These are phyloP conservation scores for Smallanthus sonchifolius DNA, from an alignment of 129 eudicot species.

Conservation along the genomic window DNA sequence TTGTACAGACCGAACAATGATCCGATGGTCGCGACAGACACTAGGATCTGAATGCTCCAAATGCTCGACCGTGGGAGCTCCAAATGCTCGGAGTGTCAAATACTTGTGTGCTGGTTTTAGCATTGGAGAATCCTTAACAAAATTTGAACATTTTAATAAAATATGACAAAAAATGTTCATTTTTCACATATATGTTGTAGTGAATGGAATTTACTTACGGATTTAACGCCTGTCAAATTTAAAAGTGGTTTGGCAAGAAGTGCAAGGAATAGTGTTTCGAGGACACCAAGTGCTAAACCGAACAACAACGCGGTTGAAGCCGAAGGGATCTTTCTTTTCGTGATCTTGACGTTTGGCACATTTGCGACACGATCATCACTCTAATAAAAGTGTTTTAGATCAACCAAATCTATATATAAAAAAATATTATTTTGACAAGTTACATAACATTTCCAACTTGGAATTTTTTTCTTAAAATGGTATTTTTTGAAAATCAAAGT, in stretches of 20 bases:
- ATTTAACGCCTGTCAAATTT: constrained; percentile 57
- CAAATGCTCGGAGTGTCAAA: constrained; percentile 40
- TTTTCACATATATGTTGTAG: not conserved
- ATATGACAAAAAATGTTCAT: not conserved
- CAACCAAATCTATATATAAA: no score
- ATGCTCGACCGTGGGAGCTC: constrained; percentile 43
- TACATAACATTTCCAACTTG: no score
- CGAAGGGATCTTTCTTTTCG: constrained; percentile 56
- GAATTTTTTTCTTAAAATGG: no score
- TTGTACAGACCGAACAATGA: constrained; percentile 45
- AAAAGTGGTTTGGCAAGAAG: constrained; percentile 55
- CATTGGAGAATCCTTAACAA: constrained; percentile 35
- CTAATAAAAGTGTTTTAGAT: not conserved
- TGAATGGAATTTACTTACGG: constrained; percentile 39
- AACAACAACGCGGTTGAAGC: constrained; percentile 65
- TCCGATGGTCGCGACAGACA: constrained; percentile 46
- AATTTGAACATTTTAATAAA: not conserved
- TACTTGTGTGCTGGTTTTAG: constrained; percentile 38
- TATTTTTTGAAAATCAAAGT: no score
- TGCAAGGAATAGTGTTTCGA: constrained; percentile 47
- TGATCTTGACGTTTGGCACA: constrained; percentile 4
- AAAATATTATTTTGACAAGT: no score
- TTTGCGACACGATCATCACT: not conserved
- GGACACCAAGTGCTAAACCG: constrained; percentile 59
- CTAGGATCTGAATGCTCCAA: constrained; percentile 48